A percentile compares a stretch with the other conserved stretches of the same genome.
phyloP scores from a whole-genome alignment of 2,329 filamentous ascomycete species.

The Purpureocillium takamizusanense region DNA sequence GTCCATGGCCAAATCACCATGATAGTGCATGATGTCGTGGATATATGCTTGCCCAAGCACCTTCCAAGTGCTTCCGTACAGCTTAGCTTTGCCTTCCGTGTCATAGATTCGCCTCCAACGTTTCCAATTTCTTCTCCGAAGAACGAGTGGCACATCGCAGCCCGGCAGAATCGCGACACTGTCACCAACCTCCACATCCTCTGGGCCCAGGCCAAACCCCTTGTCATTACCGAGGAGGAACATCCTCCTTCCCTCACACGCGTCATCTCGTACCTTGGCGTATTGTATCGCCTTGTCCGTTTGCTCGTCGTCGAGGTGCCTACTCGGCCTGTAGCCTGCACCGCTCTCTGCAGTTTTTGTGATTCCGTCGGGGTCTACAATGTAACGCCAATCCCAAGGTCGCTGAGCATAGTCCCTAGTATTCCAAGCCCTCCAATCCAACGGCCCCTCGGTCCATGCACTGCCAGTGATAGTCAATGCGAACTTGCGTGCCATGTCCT shows the following conservation, averaged over 20 bases:
- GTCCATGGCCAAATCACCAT: background rate
- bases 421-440: background rate
- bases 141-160: background rate
- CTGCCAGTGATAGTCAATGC: too few species aligned
- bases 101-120: background rate
- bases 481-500: too few species aligned
- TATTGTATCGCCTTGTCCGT: background rate
- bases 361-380: background rate
- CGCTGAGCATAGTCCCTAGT: background rate
- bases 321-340: too few species aligned
- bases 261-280: background rate
- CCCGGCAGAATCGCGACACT: background rate
- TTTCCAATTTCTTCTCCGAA: background rate
- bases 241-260: background rate
- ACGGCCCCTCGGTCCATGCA: background rate
- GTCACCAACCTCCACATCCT: background rate
- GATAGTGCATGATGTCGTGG: background rate
- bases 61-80: background rate
- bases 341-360: too few species aligned
- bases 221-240: background rate
- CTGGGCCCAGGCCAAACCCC: too few species aligned
- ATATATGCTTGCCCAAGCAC: background rate
- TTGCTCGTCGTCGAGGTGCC: too few species aligned
- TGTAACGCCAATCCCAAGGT: background rate
- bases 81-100: background rate